Evolutionary conservation across 106 monocot genomes (phyloP).

Genomic region (Dendrobium officinale): DNA sequence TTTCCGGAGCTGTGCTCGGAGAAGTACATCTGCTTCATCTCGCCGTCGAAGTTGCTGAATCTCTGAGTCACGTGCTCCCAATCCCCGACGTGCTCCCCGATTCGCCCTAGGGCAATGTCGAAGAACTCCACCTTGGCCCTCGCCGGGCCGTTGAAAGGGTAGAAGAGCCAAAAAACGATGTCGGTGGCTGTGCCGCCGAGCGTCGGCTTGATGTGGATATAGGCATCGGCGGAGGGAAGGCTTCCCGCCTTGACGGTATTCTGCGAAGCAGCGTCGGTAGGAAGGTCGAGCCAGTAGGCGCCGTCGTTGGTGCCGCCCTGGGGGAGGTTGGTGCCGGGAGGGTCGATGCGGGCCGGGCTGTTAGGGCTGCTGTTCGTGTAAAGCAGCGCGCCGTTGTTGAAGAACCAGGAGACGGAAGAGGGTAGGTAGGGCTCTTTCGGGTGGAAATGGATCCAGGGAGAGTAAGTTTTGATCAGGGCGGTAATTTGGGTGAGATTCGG

Average conservation of each 20-base stretch:
- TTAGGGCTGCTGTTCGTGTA: slow-evolving; percentile 35
- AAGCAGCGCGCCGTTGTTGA: slow-evolving; percentile 62
- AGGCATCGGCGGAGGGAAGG: slow-evolving; percentile 30
- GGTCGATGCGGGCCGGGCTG: slow-evolving; percentile 14
- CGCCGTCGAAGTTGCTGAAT: slow-evolving; percentile 67
- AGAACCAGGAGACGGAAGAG: slow-evolving; percentile 74
- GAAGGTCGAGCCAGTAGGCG: slow-evolving; percentile 76
- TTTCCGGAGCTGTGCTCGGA: slow-evolving; percentile 61
- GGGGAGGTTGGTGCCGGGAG: slow-evolving; percentile 60
- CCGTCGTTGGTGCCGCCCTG: slow-evolving; percentile 67
- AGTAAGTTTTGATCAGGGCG: slow-evolving; percentile 35
- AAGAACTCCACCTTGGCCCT: slow-evolving; percentile 39
- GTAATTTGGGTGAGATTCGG: slow-evolving; percentile 47
- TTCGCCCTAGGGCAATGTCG: slow-evolving; percentile 39
- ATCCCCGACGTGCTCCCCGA: slow-evolving; percentile 84
- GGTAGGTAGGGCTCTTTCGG: slow-evolving; percentile 60
- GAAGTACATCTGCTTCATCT: slow-evolving; percentile 58
- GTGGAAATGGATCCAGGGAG: slow-evolving; percentile 60
- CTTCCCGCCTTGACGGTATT: slow-evolving; percentile 50
- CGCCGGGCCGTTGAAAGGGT: slow-evolving; percentile 78
- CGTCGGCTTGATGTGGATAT: slow-evolving; percentile 71
- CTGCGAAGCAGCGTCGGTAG: slow-evolving; percentile 16
- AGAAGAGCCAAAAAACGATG: slow-evolving; percentile 69
- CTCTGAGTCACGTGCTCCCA: slow-evolving; percentile 89
- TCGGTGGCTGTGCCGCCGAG: slow-evolving; percentile 70